Base-by-base conservation (phyloP, 2,329 filamentous ascomycete genomes). In the Monilinia polystroma region DNA sequence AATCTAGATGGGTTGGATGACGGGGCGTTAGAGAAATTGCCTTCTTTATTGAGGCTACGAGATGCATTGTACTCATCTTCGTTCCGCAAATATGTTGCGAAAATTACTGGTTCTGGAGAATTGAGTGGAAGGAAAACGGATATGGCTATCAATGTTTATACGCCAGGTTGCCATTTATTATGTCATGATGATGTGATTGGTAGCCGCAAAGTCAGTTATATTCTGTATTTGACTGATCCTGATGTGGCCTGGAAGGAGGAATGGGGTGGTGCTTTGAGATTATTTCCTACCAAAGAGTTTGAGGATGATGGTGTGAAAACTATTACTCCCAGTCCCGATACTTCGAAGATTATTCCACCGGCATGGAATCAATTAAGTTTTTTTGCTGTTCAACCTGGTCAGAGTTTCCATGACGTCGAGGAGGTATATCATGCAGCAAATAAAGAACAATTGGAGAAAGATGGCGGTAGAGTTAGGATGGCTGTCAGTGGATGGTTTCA, bases 181-280 rank as follows among this genome's bases (percentile, higher is more conserved):
- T 98, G 95, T 79, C 95, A 99, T 76, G 95, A 99, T 82, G 95
- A 99, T 79, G 95, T 99, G 69, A 99, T 99, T 78, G 95, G 95
- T n/a, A 97, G 90, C 75, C 86, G 95, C 68, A 89, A 93, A 71
- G 89, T 99, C 74, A 97, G 93, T 83, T 99, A 97, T 78, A 99
- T 99, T 72, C 83, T 99, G 68, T 99, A 99, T 78, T 83, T 99
- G 69, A 94, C 92, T 18, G 92, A 98, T 76, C 95, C 95, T 4
- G 94, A 98, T 75, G 87, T 84, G 68, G 89, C 91, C 7, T 99
- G 95, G 95, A 87, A 94, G 81, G 81, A 90, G 20, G 88, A 92
- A 77, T 99, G 93, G 92, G 95, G 95, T 70, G 95, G 95, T 68
- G 94, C 94, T 0, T 81, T 99, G 73, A 88, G 95, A 66, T 81